Base-by-base conservation (phyloP, 495 filamentous ascomycete genomes). In the Aspergillus campestris region DNA sequence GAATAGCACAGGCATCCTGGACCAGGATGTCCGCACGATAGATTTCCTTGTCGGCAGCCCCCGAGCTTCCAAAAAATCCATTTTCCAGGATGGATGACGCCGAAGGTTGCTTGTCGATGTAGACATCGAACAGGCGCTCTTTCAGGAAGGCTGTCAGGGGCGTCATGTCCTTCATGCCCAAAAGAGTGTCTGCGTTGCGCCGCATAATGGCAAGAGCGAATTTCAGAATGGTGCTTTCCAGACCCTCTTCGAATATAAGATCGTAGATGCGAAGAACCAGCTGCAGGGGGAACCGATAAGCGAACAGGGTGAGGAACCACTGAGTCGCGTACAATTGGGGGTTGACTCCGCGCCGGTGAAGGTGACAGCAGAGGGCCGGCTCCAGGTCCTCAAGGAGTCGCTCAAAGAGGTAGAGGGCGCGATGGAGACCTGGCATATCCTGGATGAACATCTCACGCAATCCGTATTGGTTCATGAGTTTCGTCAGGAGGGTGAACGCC, bases 271-370 rank as follows among this genome's bases (percentile, higher is more conserved):
- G 86, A 41, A 99, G 78, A 14, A 97, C 92, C 2, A 99, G 78
- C 59, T 99, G 92, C 7, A 99, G 73, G 9, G 92, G 92, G 64
- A 99, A 99, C 38, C 94, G 84, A 64, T 99, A 97, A 11, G 92
- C 90, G 57, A 99, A 99, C n/a, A 99, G 77, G 6, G 92, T 99
- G 35, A 99, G 79, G 64, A 97, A 97, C 92, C 92, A 99, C 61
- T 97, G 92, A 0, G 92, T 97, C 35, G 92, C 92, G 59, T 99
- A 99, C 7, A 99, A 72, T 53, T 95, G 84, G 0, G 94, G 88
- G 34, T 83, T 82, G 32, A 97, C 92, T 18, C 85, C 82, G 35
- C 87, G 83, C 42, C 92, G 82, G 49, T 84, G 83, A 34, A 99
- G 80, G 67, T 99, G 92, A 61, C 92, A 97, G 65, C 92, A 96